These are phyloP conservation scores for Chlamydomonas reinhardtii DNA, from an alignment of 163 green algal genomes.

Conservation along the genomic window DNA sequence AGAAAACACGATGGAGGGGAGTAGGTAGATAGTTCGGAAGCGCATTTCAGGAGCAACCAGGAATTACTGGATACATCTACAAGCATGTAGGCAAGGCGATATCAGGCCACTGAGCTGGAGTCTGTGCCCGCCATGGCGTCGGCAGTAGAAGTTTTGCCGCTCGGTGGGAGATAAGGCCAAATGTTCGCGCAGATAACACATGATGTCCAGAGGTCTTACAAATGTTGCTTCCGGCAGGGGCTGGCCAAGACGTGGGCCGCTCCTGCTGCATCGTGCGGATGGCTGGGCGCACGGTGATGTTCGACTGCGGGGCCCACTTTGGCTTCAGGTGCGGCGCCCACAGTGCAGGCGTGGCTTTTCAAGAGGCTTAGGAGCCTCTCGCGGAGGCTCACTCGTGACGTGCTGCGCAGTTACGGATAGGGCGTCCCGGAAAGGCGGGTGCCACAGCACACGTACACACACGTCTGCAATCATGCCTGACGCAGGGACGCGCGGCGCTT, in stretches of 20 bases:
- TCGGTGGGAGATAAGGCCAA: not conserved
- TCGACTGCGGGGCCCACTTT: slow-evolving; percentile 84
- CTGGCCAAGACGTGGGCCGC: slow-evolving; percentile 81
- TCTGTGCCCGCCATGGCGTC: not conserved
- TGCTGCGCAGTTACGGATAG: too few relatives aligned
- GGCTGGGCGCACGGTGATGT: slow-evolving; percentile 77
- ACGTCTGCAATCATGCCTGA: not conserved
- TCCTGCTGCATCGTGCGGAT: slow-evolving; percentile 77
- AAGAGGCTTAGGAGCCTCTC: not conserved
- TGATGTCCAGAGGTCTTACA: too few relatives aligned
- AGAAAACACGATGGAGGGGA: too few relatives aligned
- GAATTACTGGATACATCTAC: too few relatives aligned
- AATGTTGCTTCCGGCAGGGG: slow-evolving; percentile 66
- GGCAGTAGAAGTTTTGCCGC: slow-evolving; percentile 38
- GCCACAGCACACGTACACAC: too few relatives aligned
- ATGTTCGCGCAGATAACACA: too few relatives aligned
- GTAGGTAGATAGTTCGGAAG: too few relatives aligned
- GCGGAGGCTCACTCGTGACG: not conserved
- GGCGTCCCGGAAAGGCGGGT: too few relatives aligned
- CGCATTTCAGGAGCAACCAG: too few relatives aligned
- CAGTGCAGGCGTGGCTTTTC: not conserved
- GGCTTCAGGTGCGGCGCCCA: slow-evolving; percentile 56
- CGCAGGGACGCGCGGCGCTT: slow-evolving; percentile 58
- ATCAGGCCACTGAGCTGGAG: too few relatives aligned
- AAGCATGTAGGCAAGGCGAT: too few relatives aligned